phyloP scores from a whole-genome alignment of 1,284 basidiomycete species.

The Sanghuangporus weigelae region DNA sequence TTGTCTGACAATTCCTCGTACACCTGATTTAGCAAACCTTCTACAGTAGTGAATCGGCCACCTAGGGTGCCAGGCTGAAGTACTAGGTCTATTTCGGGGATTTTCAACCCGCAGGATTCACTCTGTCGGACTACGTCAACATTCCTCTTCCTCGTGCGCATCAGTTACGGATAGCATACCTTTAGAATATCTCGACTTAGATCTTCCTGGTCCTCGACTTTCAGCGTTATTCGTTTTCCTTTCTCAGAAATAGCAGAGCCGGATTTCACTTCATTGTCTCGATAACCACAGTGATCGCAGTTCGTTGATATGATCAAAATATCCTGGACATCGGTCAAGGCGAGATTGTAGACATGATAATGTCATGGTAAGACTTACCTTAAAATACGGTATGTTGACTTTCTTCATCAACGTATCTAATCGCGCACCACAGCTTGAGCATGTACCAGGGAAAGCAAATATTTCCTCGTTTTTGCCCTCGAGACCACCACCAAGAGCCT shows the following conservation, averaged over 20 bases:
- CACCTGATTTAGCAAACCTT: conserved; percentile 92
- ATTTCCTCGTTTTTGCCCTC: conserved; percentile 71
- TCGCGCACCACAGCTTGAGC: conserved; percentile 83
- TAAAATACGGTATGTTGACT: conserved; percentile 97
- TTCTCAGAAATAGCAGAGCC: conserved; percentile 82
- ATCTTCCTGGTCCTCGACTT: conserved; percentile 91
- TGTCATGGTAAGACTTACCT: conserved; percentile 44
- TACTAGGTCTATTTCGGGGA: conserved; percentile 94
- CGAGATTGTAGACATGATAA: conserved; percentile 2
- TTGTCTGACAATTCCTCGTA: conserved; percentile 95
- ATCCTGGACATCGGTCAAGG: conserved; percentile 52
- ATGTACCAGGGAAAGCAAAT: conserved; percentile 83
- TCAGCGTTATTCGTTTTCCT: conserved; percentile 85
- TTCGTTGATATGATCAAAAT: conserved; percentile 99
- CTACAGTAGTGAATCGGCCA: conserved; percentile 97
- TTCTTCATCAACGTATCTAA: conserved; percentile 94
- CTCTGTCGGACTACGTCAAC: conserved; percentile 46
- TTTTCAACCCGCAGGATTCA: conserved; percentile 85
- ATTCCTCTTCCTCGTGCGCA: background rate
- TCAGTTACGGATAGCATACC: conserved; percentile 35
- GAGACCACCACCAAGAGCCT: conserved; percentile 26
- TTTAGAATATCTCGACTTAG: conserved; percentile 93
- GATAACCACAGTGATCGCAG: conserved; percentile 91
- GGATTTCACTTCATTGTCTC: conserved; percentile 97
- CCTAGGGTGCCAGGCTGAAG: conserved; percentile 93